Conservation (phyloP, 1,139 yeast genomes). For the Suhomyces chickasaworum region DNA sequence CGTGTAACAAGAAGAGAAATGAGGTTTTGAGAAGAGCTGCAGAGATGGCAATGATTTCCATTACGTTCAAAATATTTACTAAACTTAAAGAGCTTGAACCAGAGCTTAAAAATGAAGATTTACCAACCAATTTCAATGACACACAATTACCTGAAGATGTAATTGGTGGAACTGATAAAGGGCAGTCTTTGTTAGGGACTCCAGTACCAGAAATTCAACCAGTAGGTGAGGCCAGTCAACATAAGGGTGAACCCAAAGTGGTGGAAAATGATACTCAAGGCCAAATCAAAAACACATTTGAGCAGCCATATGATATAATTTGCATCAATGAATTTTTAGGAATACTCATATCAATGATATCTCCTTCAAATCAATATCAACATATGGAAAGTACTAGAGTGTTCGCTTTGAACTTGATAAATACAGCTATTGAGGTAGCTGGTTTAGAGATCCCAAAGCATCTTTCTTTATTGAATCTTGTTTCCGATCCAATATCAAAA, state of each 20-base stretch:
- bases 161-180: conserved; percentile 39
- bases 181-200: conserved; percentile 15
- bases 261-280: background rate
- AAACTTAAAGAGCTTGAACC: conserved; percentile 62
- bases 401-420: conserved; percentile 75
- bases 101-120: conserved; percentile 33
- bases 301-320: conserved; percentile 62
- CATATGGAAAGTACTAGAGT: conserved; percentile 87
- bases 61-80: conserved; percentile 68
- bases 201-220: conserved; percentile 15
- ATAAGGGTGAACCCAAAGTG: background rate
- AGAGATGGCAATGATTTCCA: conserved; percentile 75
- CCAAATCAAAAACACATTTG: conserved; percentile 14
- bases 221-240: conserved; percentile 10
- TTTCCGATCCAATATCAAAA: conserved; percentile 80
- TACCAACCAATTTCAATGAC: conserved; percentile 39
- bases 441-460: conserved; percentile 70
- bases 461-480: conserved; percentile 63
- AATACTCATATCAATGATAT: conserved; percentile 77
- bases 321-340: conserved; percentile 71
- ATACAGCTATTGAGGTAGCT: conserved; percentile 79
- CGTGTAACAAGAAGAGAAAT: conserved; percentile 89
- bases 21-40: conserved; percentile 90
- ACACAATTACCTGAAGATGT: conserved; percentile 43
- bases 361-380: conserved; percentile 80